These are phyloP conservation scores for Lactarius evosmus DNA, from an alignment of 768 basidiomycete genomes.

Conservation along the genomic window DNA sequence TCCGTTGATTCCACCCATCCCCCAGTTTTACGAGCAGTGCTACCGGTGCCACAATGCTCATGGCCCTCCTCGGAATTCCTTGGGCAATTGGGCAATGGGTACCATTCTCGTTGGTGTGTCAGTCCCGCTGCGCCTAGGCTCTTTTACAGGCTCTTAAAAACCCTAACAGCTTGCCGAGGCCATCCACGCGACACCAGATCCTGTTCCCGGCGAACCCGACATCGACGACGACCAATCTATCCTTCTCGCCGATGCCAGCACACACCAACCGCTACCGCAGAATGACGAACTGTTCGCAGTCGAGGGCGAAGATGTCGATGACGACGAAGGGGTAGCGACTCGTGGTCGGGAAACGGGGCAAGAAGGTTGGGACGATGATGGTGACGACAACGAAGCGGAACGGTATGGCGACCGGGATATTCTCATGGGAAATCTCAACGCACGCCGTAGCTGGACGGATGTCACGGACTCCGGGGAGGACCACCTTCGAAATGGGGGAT, in stretches of 20 bases:
- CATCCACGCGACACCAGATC: slow-evolving; percentile 63
- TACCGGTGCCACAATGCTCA: slow-evolving; percentile 65
- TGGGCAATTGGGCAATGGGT: slow-evolving; percentile 94
- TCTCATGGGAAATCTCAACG: slow-evolving; percentile 25
- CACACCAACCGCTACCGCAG: slow-evolving; percentile 25
- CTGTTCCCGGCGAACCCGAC: slow-evolving; percentile 24
- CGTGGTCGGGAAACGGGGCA: slow-evolving; percentile 25
- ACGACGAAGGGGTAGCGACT: slow-evolving; percentile 25
- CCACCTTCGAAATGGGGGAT: not conserved
- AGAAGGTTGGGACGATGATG: slow-evolving; percentile 34
- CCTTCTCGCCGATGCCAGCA: slow-evolving; percentile 41
- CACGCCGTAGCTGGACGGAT: slow-evolving; percentile 26
- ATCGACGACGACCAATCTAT: slow-evolving; percentile 38
- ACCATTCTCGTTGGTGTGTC: slow-evolving; percentile 79
- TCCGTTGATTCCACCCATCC: not conserved
- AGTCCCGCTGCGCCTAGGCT: not conserved
- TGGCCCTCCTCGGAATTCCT: slow-evolving; percentile 81
- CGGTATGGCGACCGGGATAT: slow-evolving; percentile 14
- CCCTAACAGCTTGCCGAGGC: slow-evolving; percentile 65
- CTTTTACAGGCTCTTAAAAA: not conserved
- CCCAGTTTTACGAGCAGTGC: slow-evolving; percentile 70
- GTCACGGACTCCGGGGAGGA: slow-evolving; percentile 14
- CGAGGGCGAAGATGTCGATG: slow-evolving; percentile 29
- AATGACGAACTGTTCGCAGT: slow-evolving; percentile 35
- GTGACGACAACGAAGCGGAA: slow-evolving; percentile 29